These are phyloP conservation scores for Ballota nigra DNA, from an alignment of 257 asterid genomes.

Conservation along the genomic window DNA sequence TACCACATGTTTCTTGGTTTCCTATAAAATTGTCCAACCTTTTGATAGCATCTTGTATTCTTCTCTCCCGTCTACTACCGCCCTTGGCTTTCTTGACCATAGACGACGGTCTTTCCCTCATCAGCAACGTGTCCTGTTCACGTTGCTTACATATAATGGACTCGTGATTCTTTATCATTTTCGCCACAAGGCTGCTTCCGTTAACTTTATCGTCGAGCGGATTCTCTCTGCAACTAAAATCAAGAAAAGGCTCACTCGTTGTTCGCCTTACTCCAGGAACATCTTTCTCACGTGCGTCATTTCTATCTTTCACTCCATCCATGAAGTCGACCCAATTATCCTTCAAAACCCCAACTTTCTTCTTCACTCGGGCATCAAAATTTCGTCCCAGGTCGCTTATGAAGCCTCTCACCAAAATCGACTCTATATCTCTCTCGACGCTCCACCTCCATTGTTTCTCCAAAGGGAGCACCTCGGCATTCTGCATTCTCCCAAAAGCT, in stretches of 20 bases:
- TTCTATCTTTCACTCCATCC: constrained; percentile 29
- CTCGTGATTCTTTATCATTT: constrained; percentile 48
- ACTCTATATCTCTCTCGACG: constrained; percentile 54
- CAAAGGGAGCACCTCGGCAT: constrained; percentile 45
- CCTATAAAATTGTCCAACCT: constrained; percentile 39
- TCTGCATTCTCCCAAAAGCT: constrained; percentile 61
- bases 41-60: constrained; percentile 33
- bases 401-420: constrained; percentile 45
- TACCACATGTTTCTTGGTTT: constrained; percentile 16
- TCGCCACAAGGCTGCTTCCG: constrained; percentile 37
- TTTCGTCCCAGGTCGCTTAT: constrained; percentile 29
- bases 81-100: constrained; percentile 27
- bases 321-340: constrained; percentile 40
- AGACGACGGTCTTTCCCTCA: constrained; percentile 21
- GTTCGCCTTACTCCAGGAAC: constrained; percentile 21
- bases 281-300: constrained; percentile 1
- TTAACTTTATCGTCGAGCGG: constrained; percentile 16
- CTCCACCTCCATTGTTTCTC: constrained; percentile 66
- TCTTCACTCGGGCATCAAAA: constrained; percentile 32
- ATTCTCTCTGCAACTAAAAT: constrained; percentile 2
- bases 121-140: constrained; percentile 22
- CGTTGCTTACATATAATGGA: constrained; percentile 37
- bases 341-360: constrained; percentile 26
- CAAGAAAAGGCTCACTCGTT: constrained; percentile 41
- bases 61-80: constrained; percentile 25